A percentile compares a stretch with the other conserved stretches of the same genome.
phyloP scores from a whole-genome alignment of 2,329 filamentous ascomycete species.

The Penicillium sp. region DNA sequence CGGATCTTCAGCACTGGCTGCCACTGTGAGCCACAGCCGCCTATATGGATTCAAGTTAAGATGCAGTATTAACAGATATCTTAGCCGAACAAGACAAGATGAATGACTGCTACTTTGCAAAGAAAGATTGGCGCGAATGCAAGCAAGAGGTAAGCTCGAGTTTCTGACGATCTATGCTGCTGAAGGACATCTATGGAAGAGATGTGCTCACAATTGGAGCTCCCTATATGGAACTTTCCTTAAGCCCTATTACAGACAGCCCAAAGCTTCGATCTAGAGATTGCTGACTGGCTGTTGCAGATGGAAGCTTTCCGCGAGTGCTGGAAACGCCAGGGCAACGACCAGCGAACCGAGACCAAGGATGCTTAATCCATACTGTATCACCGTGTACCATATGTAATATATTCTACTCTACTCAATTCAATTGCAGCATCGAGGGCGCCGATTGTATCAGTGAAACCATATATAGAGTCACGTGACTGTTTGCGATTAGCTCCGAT shows the following conservation, averaged over 20 bases:
- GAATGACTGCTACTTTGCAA: constrained; percentile 94
- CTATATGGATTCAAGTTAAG: neutral
- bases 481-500: neutral
- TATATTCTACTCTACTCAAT: neutral
- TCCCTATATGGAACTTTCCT: no score
- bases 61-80: constrained; percentile 7
- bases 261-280: neutral
- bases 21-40: constrained; percentile 61
- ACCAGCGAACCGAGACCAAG: constrained; percentile 75
- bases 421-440: no score
- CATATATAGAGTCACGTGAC: constrained; percentile 29
- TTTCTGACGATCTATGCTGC: neutral
- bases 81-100: constrained; percentile 83
- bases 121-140: constrained; percentile 93
- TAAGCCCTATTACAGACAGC: no score
- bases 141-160: constrained; percentile 72
- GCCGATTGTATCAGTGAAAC: neutral
- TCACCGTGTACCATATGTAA: neutral
- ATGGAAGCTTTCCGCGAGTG: constrained; percentile 88
- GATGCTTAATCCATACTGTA: constrained; percentile 52
- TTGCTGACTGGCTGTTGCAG: constrained; percentile 49
- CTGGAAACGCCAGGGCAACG: constrained; percentile 89
- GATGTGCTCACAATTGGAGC: neutral
- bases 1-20: constrained; percentile 96
- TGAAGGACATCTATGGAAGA: neutral